phyloP scores from a whole-genome alignment of 495 filamentous ascomycete genomes.

The Podospora comata region DNA sequence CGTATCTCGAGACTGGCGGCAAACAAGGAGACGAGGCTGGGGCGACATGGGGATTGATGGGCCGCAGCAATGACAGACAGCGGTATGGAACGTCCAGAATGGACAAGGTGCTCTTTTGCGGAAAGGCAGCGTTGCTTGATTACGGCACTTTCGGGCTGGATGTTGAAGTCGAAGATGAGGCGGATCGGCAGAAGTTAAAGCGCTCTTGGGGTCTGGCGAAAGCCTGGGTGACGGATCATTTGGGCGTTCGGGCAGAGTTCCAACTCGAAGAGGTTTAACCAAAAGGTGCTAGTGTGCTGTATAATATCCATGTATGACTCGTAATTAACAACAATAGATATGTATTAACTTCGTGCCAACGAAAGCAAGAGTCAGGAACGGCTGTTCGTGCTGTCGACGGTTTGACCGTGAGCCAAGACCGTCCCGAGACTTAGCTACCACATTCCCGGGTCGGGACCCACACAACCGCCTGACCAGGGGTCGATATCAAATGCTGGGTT shows the following conservation, averaged over 20 bases:
- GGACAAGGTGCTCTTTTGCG: slow-evolving; percentile 50
- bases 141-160: slow-evolving; percentile 45
- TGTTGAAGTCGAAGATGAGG: slow-evolving; percentile 25
- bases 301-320: not conserved
- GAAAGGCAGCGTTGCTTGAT: slow-evolving; percentile 27
- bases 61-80: slow-evolving; percentile 28
- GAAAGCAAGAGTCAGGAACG: not conserved
- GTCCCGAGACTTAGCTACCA: not conserved
- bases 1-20: slow-evolving; percentile 51
- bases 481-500: not conserved
- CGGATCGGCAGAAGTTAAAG: slow-evolving; percentile 5
- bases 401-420: not conserved
- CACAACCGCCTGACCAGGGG: not conserved
- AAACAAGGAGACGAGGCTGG: slow-evolving; percentile 48
- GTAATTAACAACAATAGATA: not conserved
- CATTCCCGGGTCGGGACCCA: not conserved
- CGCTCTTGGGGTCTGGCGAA: slow-evolving; percentile 15
- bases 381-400: too few relatives aligned
- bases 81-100: slow-evolving; percentile 47
- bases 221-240: slow-evolving; percentile 31
- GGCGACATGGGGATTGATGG: slow-evolving; percentile 57
- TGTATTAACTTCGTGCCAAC: not conserved
- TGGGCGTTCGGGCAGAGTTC: slow-evolving; percentile 29
- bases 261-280: not conserved
- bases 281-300: not conserved